Evolutionary conservation across 768 basidiomycete species (phyloP), one percentile per base, ranked within the genome.

Genomic region (Lentinula guzmanii): DNA sequence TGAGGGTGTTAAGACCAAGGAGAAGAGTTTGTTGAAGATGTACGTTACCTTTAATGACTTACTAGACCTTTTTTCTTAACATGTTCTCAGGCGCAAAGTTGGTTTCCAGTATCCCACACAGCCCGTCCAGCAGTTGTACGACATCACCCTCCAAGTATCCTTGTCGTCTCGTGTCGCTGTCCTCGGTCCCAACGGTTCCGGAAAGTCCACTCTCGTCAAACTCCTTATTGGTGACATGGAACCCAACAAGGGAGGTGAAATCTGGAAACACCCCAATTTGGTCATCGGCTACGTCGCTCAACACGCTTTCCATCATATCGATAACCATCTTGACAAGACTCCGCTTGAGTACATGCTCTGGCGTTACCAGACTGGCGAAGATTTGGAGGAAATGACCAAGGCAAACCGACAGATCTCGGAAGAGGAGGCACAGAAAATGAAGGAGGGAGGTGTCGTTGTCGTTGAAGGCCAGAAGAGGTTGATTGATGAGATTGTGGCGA

Each of bases 331-430:
- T 72, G 95, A 98, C 84, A 96, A 95, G 85, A 98, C 95, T 13
- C 93, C 95, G 54, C 88, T 98, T 69, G 95, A 98, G 80, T 98
- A 98, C 84, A 94, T 98, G 93, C 80, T 98, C 66, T 98, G 95
- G 95, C 95, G 95, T 79, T 98, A 97, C 87, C 95, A 98, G 85
- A 98, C 95, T 62, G 95, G 95, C 75, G 95, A 98, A 76, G 95
- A 98, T 82, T 77, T 97, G 73, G 95, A 98, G 79, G 95, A 97
- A 81, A 84, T 98, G 86, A 78, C 77, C 77, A 98, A 97, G 85
- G 94, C 92, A 61, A 87, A 76, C 75, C 90, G 93, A 66, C 82
- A 88, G 76, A 91, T 98, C 74, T 79, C 84, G 64, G 93, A 89
- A 60, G 94, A 91, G 73, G 95, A 98, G 76, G 76, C 79, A 64